Evolutionary conservation across 2,329 filamentous ascomycete species (phyloP).

Genomic region (Colletotrichum sojae): DNA sequence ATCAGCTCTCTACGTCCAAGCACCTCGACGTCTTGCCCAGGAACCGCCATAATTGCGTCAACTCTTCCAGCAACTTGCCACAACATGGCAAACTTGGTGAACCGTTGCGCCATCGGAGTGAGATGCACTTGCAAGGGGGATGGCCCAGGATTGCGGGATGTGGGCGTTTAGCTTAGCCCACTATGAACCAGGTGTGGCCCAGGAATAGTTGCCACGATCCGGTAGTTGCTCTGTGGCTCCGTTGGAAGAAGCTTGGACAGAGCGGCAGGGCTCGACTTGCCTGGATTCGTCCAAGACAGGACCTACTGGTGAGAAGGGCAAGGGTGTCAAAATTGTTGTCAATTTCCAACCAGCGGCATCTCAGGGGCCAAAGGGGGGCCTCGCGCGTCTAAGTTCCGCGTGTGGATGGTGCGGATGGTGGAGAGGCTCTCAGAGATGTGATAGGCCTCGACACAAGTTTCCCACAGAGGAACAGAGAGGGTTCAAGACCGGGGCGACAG

Average conservation of each 20-base stretch:
- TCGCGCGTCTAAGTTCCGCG: conserved; percentile 6
- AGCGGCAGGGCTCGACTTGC: not conserved
- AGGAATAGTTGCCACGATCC: conserved; percentile 20
- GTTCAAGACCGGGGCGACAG: conserved; percentile 24
- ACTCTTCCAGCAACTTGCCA: conserved; percentile 7
- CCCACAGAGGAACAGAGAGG: not conserved
- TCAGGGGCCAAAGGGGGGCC: conserved; percentile 16
- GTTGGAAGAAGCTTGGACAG: conserved; percentile 1
- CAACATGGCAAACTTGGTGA: conserved; percentile 7
- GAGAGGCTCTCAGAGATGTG: not conserved
- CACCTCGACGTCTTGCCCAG: not conserved
- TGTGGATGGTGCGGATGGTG: conserved; percentile 14
- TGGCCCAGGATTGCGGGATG: conserved; percentile 24
- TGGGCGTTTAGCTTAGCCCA: conserved; percentile 23
- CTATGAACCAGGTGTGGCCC: conserved; percentile 1
- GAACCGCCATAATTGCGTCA: conserved; percentile 26
- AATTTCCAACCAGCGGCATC: conserved; percentile 26
- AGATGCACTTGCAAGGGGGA: conserved; percentile 18
- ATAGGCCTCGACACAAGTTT: not conserved
- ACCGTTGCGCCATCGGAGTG: conserved; percentile 31
- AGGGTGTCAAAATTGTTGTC: conserved; percentile 25
- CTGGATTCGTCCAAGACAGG: conserved; percentile 19
- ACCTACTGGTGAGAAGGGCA: conserved; percentile 11
- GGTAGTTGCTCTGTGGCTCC: conserved; percentile 32
- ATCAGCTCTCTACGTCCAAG: not conserved